phyloP scores from a whole-genome alignment of 306 rosid species.

The Nissolia schottii region DNA sequence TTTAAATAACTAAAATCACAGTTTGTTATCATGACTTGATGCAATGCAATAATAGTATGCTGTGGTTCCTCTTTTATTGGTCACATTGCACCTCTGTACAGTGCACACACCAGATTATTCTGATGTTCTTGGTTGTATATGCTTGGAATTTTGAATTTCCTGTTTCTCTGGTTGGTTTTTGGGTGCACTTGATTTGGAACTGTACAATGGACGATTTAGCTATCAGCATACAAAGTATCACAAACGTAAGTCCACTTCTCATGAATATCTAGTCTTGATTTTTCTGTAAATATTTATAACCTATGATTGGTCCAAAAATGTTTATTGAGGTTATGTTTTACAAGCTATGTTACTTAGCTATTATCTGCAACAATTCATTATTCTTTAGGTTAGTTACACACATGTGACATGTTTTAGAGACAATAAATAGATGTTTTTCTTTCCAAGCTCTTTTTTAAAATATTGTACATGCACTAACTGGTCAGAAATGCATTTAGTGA shows the following conservation, averaged over 20 bases:
- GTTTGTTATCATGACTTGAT: not conserved
- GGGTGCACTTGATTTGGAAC: conserved; percentile 47
- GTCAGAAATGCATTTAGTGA: conserved; percentile 12
- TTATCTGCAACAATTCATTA: not conserved
- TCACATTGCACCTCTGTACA: not conserved
- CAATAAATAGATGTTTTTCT: not conserved
- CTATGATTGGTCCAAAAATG: not conserved
- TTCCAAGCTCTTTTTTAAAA: not conserved
- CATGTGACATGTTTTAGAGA: not conserved
- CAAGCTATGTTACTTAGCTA: not conserved
- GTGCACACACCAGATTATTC: not conserved
- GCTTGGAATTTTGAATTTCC: conserved; percentile 3
- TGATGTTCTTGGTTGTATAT: not conserved
- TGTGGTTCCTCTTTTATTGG: not conserved
- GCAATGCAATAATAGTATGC: not conserved
- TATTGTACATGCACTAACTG: not conserved
- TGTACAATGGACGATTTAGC: conserved; percentile 60
- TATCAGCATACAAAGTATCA: conserved; percentile 99
- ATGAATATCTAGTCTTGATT: conserved; percentile 19
- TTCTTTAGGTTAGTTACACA: not conserved
- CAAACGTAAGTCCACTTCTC: conserved; percentile 77
- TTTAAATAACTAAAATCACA: not conserved
- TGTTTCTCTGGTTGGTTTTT: conserved; percentile 26
- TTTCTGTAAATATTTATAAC: not conserved
- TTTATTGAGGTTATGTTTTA: conserved; percentile 21